phyloP scores from a whole-genome alignment of 2,329 filamentous ascomycete genomes.

The Colletotrichum limetticola region DNA sequence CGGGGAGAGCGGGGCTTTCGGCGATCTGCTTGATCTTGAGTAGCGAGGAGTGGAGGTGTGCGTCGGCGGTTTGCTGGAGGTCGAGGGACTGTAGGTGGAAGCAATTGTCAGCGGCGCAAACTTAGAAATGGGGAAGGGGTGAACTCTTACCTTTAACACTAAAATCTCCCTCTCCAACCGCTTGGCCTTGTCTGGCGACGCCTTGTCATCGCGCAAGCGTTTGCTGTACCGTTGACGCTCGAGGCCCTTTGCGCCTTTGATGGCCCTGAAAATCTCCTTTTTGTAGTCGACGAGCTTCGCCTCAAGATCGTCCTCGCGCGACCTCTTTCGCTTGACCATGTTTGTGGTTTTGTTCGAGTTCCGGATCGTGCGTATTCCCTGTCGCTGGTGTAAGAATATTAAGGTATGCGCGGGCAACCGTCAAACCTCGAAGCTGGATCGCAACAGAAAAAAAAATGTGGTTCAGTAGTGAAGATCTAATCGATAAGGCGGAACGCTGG shows the following conservation, averaged over 20 bases:
- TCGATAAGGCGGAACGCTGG: constrained; percentile 25
- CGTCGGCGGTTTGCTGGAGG: constrained; percentile 65
- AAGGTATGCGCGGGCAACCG: background rate
- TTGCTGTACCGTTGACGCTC: constrained; percentile 82
- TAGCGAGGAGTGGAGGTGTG: constrained; percentile 65
- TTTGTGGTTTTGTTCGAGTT: constrained; percentile 2
- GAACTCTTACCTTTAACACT: constrained; percentile 60
- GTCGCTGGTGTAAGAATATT: background rate
- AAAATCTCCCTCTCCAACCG: constrained; percentile 71
- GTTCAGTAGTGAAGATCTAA: constrained; percentile 6
- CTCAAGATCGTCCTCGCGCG: constrained; percentile 55
- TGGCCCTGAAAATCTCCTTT: constrained; percentile 71
- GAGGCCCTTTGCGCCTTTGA: constrained; percentile 80
- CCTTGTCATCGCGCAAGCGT: constrained; percentile 59
- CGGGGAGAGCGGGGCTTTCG: constrained; percentile 60
- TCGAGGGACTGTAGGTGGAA: constrained; percentile 60
- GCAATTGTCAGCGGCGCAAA: constrained; percentile 15
- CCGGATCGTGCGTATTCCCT: background rate
- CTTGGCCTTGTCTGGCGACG: constrained; percentile 59
- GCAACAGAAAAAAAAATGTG: constrained; percentile 30
- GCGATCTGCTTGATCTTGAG: constrained; percentile 65
- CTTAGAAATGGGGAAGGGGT: background rate
- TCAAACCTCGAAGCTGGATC: background rate
- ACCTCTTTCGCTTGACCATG: constrained; percentile 71
- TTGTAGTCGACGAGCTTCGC: constrained; percentile 64